Base-by-base conservation (phyloP, 2,329 filamentous ascomycete genomes). In the Apiospora arundinis region DNA sequence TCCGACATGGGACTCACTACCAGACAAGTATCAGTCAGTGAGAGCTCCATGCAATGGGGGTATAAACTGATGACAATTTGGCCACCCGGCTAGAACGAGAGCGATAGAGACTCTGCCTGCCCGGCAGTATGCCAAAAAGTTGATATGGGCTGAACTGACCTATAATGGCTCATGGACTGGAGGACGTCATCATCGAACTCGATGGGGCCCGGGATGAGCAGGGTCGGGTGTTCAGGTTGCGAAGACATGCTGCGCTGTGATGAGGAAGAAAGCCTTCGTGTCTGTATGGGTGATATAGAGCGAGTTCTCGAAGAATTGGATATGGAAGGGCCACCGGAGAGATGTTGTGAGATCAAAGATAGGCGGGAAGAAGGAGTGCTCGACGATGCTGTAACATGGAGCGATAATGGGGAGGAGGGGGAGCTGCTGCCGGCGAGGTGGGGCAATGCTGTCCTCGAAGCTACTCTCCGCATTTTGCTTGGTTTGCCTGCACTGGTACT, bases 141-240 rank as follows among this genome's bases (percentile, higher is more conserved):
- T 1, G 2, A n/a, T n/a, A 46, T 18, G 65, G n/a, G 23, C 23
- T 44, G n/a, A 40, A 78, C 78, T 78, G 85, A 94, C 93, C 93
- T 95, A 85, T 92, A 97, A 84, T 97, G 95, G 86, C 93, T 92
- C 95, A 98, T 98, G 73, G 95, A 94, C 83, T 95, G 90, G 69
- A 98, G 90, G 73, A 98, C 95, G 67, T 92, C 95, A 95, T 98
- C 95, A 82, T 98, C 95, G 81, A 98, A 98, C 86, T 98, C 95
- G 82, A 98, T 97, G 79, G 96, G 96, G 74, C 96, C 96, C 68
- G 96, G 96, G 80, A 99, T 98, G 84, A 99, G 91, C 83, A 99
- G 87, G 70, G 95, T 92, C 60, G 90, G 83, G 80, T 92, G 90
- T 68, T 85, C 82, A 70, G 89, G 85, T 77, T 92, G 90, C 72